A percentile compares a stretch with the other conserved stretches of the same genome.
phyloP scores from a whole-genome alignment of 257 asterid species.

The Fraxinus excelsior region DNA sequence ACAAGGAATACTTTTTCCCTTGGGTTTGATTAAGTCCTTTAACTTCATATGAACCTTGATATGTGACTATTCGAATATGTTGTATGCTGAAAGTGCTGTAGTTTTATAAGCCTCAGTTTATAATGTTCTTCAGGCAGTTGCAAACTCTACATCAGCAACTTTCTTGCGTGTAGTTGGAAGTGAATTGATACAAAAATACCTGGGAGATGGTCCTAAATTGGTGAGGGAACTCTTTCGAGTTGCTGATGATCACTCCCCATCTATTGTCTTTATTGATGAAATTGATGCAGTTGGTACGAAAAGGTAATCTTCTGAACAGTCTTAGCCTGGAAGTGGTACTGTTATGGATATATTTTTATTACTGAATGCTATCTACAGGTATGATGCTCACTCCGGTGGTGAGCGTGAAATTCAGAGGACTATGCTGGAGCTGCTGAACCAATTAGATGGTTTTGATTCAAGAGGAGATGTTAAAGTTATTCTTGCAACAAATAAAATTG shows the following conservation, averaged over 20 bases:
- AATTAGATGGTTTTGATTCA: conserved; percentile 41
- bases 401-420: conserved; percentile 69
- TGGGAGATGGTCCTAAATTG: no score
- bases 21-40: not conserved
- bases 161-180: no score
- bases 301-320: conserved; percentile 34
- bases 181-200: no score
- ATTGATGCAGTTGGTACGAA: conserved; percentile 56
- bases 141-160: conserved; percentile 32
- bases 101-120: not conserved
- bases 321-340: not conserved
- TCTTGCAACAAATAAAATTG: conserved; percentile 40
- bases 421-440: conserved; percentile 19
- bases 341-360: not conserved
- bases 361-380: conserved; percentile 31
- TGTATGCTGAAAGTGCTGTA: not conserved
- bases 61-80: not conserved
- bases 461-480: conserved; percentile 43
- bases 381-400: conserved; percentile 71
- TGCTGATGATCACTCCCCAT: no score
- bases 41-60: not conserved
- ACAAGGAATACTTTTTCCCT: not conserved
- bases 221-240: no score
- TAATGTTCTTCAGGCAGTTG: conserved; percentile 43
- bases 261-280: conserved; percentile 26